Percentiles rank a stretch among this genome's conserved stretches.
Conservation (phyloP, 1,284 basidiomycete species). For the Pseudozyma pruni region DNA sequence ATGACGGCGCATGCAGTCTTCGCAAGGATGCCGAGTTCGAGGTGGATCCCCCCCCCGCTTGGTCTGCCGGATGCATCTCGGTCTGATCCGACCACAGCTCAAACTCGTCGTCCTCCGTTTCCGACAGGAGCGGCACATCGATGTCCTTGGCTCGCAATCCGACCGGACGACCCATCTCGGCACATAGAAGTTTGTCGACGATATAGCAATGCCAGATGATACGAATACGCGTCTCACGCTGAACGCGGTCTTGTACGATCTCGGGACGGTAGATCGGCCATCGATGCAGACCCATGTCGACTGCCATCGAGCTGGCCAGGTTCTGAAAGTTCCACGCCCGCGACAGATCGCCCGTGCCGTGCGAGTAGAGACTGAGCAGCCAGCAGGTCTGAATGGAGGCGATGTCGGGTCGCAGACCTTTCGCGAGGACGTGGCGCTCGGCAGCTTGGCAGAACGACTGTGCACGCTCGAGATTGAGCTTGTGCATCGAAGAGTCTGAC, state of each 20-base stretch:
- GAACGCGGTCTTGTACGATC: slow-evolving; percentile 52
- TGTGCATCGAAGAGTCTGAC: slow-evolving; percentile 4
- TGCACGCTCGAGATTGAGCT: slow-evolving; percentile 38
- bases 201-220: slow-evolving; percentile 70
- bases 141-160: slow-evolving; percentile 68
- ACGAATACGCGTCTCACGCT: slow-evolving; percentile 67
- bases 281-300: slow-evolving; percentile 69
- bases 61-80: slow-evolving; percentile 34
- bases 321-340: slow-evolving; percentile 69
- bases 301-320: slow-evolving; percentile 68
- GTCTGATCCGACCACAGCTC: slow-evolving; percentile 68
- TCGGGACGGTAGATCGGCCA: slow-evolving; percentile 53
- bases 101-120: slow-evolving; percentile 69
- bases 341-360: slow-evolving; percentile 69
- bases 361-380: slow-evolving; percentile 69
- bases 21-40: slow-evolving; percentile 4
- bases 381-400: slow-evolving; percentile 68
- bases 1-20: slow-evolving; percentile 51
- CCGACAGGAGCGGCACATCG: slow-evolving; percentile 68
- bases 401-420: slow-evolving; percentile 49
- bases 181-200: slow-evolving; percentile 68
- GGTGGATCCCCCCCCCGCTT: neutral
- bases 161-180: slow-evolving; percentile 70
- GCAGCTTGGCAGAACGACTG: slow-evolving; percentile 45
- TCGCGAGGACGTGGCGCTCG: slow-evolving; percentile 52